Base-by-base conservation (phyloP, 495 filamentous ascomycete genomes). In the Barbatosphaeria neglecta region DNA sequence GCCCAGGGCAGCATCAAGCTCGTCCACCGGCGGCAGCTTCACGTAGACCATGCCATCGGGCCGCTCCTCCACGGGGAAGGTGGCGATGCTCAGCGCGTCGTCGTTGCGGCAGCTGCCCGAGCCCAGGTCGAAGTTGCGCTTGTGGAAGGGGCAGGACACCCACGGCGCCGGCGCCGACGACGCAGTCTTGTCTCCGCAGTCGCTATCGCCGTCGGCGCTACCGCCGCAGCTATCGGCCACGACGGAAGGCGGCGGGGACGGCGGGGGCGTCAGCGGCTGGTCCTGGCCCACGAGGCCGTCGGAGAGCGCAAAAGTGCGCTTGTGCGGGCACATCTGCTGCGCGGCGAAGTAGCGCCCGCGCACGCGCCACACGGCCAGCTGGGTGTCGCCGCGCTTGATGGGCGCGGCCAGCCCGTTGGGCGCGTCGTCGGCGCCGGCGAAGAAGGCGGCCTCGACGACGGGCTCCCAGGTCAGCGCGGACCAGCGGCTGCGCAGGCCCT, bases 321-420 rank as follows among this genome's bases (percentile, higher is more conserved):
- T 95, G 67, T 95, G 88, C 13, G 90, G 90, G 61, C 90, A 97
- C 90, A 97, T 97, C 61, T 97, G 89, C 73, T 97, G 90, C 15
- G 83, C 84, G n/a, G 87, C 85, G 59, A 90, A 92, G 66, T 77
- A 94, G 43, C 78, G 76, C 17, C 87, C 90, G 48, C 78, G 77
- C 50, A 96, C 73, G 58, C 88, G 87, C 77, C 92, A 96, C 48
- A 96, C 70, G 16, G 90, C 89, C 4, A 96, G 76, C 62, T 97
- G 90, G 0, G 89, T 95, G 61, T 95, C 89, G 10, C 87, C 86
- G 19, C 87, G 77, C 69, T 94, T 94, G 62, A 95, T 66, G 35
- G 79, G 81, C 3, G 83, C 67, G 60, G 78, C 66, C 62, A 84
- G 66, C 52, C 85, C 82, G 43, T 82, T 84, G 4, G 87, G 81